These are phyloP conservation scores for Lotus japonicus DNA, from an alignment of 306 rosid species.

Conservation along the genomic window DNA sequence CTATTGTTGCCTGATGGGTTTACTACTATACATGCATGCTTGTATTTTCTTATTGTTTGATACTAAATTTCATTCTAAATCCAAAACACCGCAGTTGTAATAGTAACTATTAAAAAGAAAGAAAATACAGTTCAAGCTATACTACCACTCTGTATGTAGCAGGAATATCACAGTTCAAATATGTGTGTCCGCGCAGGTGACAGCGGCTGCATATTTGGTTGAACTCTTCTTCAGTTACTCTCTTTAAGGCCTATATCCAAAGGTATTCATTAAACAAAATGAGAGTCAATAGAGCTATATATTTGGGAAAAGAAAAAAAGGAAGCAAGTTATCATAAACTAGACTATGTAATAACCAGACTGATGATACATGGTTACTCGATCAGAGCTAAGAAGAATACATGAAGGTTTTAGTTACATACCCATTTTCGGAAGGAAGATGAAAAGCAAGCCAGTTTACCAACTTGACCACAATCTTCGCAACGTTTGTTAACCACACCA, in stretches of 20 bases:
- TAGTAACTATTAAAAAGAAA: not conserved
- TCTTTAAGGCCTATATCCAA: conserved; percentile 5
- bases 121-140: not conserved
- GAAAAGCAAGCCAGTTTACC: conserved; percentile 19
- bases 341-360: not conserved
- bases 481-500: not conserved
- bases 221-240: conserved; percentile 1
- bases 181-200: not conserved
- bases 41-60: not conserved
- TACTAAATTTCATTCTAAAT: not conserved
- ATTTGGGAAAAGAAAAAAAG: not conserved
- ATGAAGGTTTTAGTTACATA: not conserved
- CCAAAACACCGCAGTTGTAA: not conserved
- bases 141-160: not conserved
- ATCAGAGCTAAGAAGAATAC: not conserved
- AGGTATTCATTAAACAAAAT: not conserved
- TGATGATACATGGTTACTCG: not conserved
- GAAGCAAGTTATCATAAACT: not conserved
- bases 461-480: conserved; percentile 2
- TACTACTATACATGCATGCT: not conserved
- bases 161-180: not conserved
- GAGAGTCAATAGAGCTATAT: not conserved
- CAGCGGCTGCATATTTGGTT: not conserved
- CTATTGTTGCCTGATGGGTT: not conserved
- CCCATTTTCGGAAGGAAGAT: conserved; percentile 1